Base-by-base conservation (phyloP, 257 asterid genomes). In the Plantago ovata region DNA sequence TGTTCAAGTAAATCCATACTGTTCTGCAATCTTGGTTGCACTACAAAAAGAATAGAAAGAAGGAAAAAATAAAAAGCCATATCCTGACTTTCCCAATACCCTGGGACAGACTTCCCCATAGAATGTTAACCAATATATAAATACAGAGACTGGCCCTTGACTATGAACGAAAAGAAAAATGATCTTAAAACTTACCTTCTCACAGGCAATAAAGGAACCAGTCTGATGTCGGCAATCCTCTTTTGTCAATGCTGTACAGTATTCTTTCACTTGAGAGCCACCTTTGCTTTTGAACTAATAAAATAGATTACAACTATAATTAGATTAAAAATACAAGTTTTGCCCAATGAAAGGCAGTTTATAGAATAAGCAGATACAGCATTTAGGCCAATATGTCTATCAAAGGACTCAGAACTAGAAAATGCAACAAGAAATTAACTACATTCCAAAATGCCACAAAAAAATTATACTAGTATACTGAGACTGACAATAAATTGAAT, bases 221-320 rank as follows among this genome's bases (percentile, higher is more conserved):
- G 87, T 44, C 73, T 84, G 95, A 15, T 87, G 95, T 48, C 98
- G 85, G 59, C 98, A 93, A 71, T 93, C 98, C 79, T 93, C 97
- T 79, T 93, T 93, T 18, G 98, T 93, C 66, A 93, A 77, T 7
- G 98, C 93, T 3, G 86, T 61, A 66, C 98, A 93, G 59, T 89
- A 93, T 56, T 93, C 98, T 73, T 86, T 89, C 42, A 93, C 96
- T 81, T 89, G 97, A 65, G 97, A 84, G 44, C 98, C 98, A 61
- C 94, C 97, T 82, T 81, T 84, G 84, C 95, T 93, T 82, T 84
- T 93, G 75, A 93, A 93, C 98, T 93, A 72, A 63, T 71, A 64
- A 67, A 67, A 58, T 40, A 19, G 41, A 22, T 39, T 36, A 33
- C 58, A 60, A 54, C 42, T 32, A 53, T 14, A 22, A 21, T 64